Base-by-base conservation (phyloP, 176 grass and related monocot genomes). In the Elaeis guineensis region DNA sequence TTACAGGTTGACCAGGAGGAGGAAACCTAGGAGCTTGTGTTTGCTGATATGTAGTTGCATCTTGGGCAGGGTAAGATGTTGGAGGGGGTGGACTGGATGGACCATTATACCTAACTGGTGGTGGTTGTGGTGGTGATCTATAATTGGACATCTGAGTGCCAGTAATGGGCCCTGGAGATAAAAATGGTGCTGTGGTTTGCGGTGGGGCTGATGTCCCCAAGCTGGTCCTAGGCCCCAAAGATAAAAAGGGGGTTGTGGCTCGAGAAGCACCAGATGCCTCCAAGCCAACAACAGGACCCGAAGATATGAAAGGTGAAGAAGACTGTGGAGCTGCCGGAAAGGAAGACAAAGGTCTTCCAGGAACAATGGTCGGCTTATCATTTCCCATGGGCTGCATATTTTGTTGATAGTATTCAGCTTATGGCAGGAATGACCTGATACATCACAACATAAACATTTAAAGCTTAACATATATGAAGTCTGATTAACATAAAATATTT, bases 61-160 rank as follows among this genome's bases (percentile, higher is more conserved):
- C 49, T 17, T 60, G 69, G 26, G 57, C 23, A 21, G 22, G 22
- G 17, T 0, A 49, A 18, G 1, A 63, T 11, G 32, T 29, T n/a
- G 28, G 61, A 73, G 18, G 54, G 5, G 55, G 25, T 19, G 63
- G 77, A n/a, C 51, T 28, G 3, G 64, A 55, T 0, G 72, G 69
- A n/a, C 58, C 58, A 73, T 26, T 73, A n/a, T 21, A 63, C 29
- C 70, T 55, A 30, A 39, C 63, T 39, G 4, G 12, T 48, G 14
- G 77, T 16, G 12, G 21, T 16, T 12, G 21, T 2, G 29, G 49
- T 68, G 16, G 74, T 49, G 0, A 39, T 60, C 23, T 73, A 75
- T 11, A 75, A 35, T n/a, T 18, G 67, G 62, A 22, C 25, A 71
- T 52, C 71, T 79, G 71, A 17, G 82, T 51, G 50, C 67, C 71